Percentiles rank a stretch among this genome's conserved stretches.
phyloP scores from a whole-genome alignment of 139 green algal genomes.

The Chlorella vulgaris region DNA sequence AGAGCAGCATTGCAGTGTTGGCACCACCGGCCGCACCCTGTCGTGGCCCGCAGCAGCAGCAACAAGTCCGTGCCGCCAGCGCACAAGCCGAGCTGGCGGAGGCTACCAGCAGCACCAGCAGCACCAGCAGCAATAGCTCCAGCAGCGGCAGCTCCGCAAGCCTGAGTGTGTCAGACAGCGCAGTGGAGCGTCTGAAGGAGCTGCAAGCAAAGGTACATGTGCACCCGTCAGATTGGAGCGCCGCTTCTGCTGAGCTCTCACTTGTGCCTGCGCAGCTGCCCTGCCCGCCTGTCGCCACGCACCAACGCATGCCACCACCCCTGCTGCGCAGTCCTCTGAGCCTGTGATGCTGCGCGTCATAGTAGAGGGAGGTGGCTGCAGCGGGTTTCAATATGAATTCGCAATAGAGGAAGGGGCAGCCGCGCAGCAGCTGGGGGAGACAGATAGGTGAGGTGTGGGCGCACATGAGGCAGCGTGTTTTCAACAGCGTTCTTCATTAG shows the following conservation, averaged over 20 bases:
- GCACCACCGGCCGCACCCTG: not conserved
- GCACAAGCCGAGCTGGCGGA: slow-evolving; percentile 10
- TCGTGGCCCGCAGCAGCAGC: not conserved
- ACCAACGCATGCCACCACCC: too few species aligned
- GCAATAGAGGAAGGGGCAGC: slow-evolving; percentile 58
- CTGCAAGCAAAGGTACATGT: slow-evolving; percentile 41
- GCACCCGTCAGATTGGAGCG: not conserved
- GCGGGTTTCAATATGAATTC: slow-evolving; percentile 95
- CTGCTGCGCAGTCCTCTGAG: slow-evolving; percentile 5
- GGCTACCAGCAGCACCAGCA: not conserved
- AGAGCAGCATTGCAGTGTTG: not conserved
- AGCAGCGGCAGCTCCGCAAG: slow-evolving; percentile 16
- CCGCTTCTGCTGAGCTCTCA: not conserved
- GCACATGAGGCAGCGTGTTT: not conserved
- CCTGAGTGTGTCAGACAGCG: slow-evolving; percentile 18
- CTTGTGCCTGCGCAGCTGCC: not conserved
- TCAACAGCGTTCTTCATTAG: not conserved
- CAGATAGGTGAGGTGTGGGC: slow-evolving; percentile 54
- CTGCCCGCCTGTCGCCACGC: not conserved
- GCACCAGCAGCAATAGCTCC: not conserved
- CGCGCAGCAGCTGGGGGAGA: slow-evolving; percentile 19
- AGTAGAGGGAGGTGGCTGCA: slow-evolving; percentile 93
- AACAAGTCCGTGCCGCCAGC: not conserved
- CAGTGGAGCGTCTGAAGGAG: slow-evolving; percentile 60
- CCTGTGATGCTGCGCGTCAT: slow-evolving; percentile 71